Percentiles rank a stretch among this genome's conserved stretches.
Conservation (phyloP, 2,329 filamentous ascomycete genomes). For the Claviceps sp. region DNA sequence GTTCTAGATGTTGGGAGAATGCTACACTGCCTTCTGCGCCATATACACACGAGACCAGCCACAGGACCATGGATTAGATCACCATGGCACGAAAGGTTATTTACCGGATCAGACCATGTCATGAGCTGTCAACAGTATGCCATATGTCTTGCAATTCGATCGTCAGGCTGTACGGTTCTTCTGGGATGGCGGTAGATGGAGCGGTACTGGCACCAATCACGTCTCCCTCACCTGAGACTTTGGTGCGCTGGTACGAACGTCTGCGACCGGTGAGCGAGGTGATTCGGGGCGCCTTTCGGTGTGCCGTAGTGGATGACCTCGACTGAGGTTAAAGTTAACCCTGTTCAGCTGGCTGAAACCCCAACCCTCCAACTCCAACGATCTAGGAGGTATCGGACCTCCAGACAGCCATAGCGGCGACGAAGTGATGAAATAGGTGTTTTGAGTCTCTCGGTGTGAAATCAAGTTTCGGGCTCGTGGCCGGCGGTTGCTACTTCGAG, state of each 20-base stretch:
- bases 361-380: neutral
- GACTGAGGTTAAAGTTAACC: neutral
- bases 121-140: neutral
- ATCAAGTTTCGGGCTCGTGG: slow-evolving; percentile 31
- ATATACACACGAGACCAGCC: slow-evolving; percentile 1
- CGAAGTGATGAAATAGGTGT: neutral
- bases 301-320: neutral
- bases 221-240: neutral
- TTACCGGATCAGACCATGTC: neutral
- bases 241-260: neutral
- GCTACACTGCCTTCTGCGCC: slow-evolving; percentile 1
- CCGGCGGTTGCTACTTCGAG: slow-evolving; percentile 71
- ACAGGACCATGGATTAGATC: neutral
- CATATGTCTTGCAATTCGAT: neutral
- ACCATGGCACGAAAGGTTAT: neutral
- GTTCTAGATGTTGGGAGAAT: neutral
- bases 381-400: neutral
- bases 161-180: neutral
- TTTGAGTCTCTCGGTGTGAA: neutral
- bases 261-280: neutral
- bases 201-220: neutral
- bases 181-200: neutral
- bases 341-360: neutral
- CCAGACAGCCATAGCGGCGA: neutral
- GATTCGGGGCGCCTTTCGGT: too few relatives aligned